These are phyloP conservation scores for Salicornia ramosissima DNA, from an alignment of 148 eudicot species.

Conservation along the genomic window DNA sequence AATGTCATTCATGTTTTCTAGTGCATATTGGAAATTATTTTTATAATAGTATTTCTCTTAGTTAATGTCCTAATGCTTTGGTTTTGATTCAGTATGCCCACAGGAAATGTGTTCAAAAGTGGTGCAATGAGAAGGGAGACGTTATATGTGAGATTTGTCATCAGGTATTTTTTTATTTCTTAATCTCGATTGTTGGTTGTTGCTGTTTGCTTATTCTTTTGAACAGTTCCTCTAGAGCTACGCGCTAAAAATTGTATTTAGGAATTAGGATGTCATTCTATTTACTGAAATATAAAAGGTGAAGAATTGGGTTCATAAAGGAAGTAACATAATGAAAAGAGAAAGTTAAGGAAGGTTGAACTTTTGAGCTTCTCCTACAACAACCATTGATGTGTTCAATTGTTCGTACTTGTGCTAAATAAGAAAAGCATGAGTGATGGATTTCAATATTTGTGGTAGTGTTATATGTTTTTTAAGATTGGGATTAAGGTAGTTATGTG, in stretches of 20 bases:
- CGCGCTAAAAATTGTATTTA: not conserved
- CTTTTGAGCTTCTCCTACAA: too few species aligned
- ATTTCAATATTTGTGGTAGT: too few species aligned
- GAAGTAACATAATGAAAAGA: too few species aligned
- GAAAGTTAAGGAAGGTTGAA: too few species aligned
- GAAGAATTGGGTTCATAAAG: too few species aligned
- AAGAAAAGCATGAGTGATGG: too few species aligned
- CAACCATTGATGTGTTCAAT: too few species aligned
- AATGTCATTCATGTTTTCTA: not conserved
- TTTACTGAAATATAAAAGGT: too few species aligned
- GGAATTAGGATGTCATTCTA: too few species aligned
- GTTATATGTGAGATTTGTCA: constrained; percentile 79
- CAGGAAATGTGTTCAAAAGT: constrained; percentile 76
- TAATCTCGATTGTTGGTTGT: not conserved
- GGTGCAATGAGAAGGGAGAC: constrained; percentile 91
- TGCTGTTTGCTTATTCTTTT: not conserved
- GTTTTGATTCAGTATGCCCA: constrained; percentile 62
- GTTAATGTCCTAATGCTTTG: constrained; percentile 11
- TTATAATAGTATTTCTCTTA: not conserved
- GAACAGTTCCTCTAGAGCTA: not conserved
- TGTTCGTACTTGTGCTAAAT: too few species aligned
- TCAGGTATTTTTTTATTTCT: constrained; percentile 46
- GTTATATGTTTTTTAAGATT: too few species aligned
- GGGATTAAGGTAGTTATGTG: too few species aligned
- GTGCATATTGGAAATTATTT: not conserved